These are phyloP conservation scores for Eremothecium gossypii DNA, from an alignment of 1,139 yeast species.

Conservation along the genomic window DNA sequence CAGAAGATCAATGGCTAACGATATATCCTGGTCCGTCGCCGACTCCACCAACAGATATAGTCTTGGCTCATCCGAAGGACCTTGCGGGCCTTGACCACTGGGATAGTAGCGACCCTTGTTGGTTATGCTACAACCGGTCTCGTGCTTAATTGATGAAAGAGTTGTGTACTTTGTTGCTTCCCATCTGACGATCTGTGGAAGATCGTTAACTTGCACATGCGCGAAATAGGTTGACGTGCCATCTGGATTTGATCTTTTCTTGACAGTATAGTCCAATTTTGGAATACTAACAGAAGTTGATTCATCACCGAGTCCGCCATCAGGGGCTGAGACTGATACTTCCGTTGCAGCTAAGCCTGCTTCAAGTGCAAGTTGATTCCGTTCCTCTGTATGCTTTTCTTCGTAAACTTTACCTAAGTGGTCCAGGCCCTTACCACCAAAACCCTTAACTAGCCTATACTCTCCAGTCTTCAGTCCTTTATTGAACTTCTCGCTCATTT, in stretches of 20 bases:
- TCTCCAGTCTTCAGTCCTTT: slow-evolving; percentile 61
- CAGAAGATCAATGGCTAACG: slow-evolving; percentile 55
- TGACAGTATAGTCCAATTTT: slow-evolving; percentile 33
- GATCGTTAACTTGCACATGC: slow-evolving; percentile 68
- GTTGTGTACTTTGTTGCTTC: slow-evolving; percentile 64
- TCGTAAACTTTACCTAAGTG: slow-evolving; percentile 66
- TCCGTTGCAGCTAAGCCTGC: not conserved
- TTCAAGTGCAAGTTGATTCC: slow-evolving; percentile 27
- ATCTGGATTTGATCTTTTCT: slow-evolving; percentile 33
- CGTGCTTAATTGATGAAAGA: slow-evolving; percentile 56
- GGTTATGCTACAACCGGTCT: slow-evolving; percentile 72
- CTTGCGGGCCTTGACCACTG: slow-evolving; percentile 38
- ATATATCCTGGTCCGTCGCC: slow-evolving; percentile 52
- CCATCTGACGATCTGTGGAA: slow-evolving; percentile 83
- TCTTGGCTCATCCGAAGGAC: slow-evolving; percentile 56
- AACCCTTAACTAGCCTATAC: slow-evolving; percentile 63
- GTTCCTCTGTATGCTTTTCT: slow-evolving; percentile 43
- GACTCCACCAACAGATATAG: slow-evolving; percentile 76
- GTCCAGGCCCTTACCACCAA: slow-evolving; percentile 90
- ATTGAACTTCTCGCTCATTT: slow-evolving; percentile 49
- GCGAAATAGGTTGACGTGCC: slow-evolving; percentile 62
- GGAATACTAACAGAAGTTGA: slow-evolving; percentile 56
- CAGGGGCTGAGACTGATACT: slow-evolving; percentile 23
- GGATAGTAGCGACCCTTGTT: slow-evolving; percentile 74
- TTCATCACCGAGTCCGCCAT: slow-evolving; percentile 29